Base-by-base conservation (phyloP, 2,329 filamentous ascomycete species). In the Helminthosporium solani region DNA sequence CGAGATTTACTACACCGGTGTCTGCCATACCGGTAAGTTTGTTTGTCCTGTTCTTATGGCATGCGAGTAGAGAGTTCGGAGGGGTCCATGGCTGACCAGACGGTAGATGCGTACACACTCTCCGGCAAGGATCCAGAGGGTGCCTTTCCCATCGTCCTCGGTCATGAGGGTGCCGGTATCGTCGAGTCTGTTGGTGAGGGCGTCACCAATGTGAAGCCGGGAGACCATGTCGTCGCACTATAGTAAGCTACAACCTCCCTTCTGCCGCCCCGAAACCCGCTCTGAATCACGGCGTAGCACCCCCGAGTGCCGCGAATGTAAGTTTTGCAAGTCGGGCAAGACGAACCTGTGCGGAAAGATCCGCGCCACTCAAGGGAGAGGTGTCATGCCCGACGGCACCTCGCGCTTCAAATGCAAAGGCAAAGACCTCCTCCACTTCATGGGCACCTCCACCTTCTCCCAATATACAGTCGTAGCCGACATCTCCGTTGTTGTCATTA, bases 251-350 rank as follows among this genome's bases (percentile, higher is more conserved):
- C n/a, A 8, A n/a, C n/a, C 9, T 33, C n/a, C 21, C 18, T n/a
- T 31, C 16, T 19, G 12, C 15, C 23, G 1, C 19, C 14, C n/a
- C 5, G 7, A 25, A 31, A 21, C 28, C 7, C 16, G n/a, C n/a
- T 9, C 62, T 67, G 46, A 66, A n/a, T n/a, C 56, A 51, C 30
- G 6, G 20, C 28, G 28, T 66, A 95, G 90, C 80, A 97, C 91
- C 37, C 94, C 94, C 57, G 92, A 97, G 78, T 97, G 94, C 79
- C 80, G 83, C 60, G 92, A 97, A 74, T 99, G 94, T 85, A 97
- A 97, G 79, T 97, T 97, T 82, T 99, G 94, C 86, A 94, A 90
- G 75, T 97, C 92, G 33, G 94, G 92, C 77, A 99, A 99, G 85
- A 97, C 92, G 66, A 96, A 97, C 77, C 87, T 97, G 48, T 97